A percentile compares a stretch with the other conserved stretches of the same genome.
Conservation (phyloP, 306 rosid species). For the Citrullus amarus region DNA sequence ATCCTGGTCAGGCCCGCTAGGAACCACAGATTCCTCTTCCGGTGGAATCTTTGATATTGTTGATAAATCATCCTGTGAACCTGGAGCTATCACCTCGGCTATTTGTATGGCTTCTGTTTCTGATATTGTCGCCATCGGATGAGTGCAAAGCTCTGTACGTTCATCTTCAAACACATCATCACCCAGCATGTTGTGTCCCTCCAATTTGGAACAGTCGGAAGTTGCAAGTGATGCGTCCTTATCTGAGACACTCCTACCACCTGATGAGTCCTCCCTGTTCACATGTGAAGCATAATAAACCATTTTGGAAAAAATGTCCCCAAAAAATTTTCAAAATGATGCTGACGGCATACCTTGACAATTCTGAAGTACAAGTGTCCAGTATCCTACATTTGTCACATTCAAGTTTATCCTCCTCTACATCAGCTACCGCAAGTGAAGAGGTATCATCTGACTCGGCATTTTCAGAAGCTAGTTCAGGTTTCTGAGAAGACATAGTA, state of each 20-base stretch:
- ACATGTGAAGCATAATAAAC: constrained; percentile 21
- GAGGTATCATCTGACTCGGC: constrained; percentile 25
- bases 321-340: constrained; percentile 13
- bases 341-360: constrained; percentile 13
- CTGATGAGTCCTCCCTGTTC: constrained; percentile 24
- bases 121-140: constrained; percentile 24
- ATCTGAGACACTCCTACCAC: constrained; percentile 22
- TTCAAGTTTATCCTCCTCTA: constrained; percentile 33
- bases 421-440: constrained; percentile 19
- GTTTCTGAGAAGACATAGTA: constrained; percentile 21
- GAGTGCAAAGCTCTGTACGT: constrained; percentile 19
- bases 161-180: constrained; percentile 21
- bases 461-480: constrained; percentile 23
- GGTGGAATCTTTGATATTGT: constrained; percentile 22
- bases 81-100: constrained; percentile 12
- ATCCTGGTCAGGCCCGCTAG: constrained; percentile 26
- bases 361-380: constrained; percentile 33
- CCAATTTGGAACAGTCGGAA: constrained; percentile 27
- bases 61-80: constrained; percentile 26
- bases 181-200: constrained; percentile 23
- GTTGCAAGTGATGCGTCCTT: constrained; percentile 22
- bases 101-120: constrained; percentile 33
- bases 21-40: constrained; percentile 34
- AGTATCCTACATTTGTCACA: constrained; percentile 14
- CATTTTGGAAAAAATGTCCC: constrained; percentile 17